Conservation (phyloP, 2,329 filamentous ascomycete genomes). For the Trichoderma lentiforme region DNA sequence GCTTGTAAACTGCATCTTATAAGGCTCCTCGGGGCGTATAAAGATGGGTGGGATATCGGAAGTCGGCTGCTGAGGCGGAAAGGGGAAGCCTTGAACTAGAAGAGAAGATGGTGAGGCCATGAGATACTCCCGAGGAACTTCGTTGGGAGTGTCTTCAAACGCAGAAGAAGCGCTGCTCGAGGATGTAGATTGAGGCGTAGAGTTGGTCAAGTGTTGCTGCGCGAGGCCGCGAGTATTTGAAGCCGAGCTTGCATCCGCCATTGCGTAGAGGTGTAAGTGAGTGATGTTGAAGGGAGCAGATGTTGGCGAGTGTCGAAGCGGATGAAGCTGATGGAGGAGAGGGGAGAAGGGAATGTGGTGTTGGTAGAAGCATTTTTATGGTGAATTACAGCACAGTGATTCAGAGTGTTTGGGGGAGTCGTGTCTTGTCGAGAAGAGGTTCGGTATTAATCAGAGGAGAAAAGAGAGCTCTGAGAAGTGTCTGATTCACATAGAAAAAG, state of each 20-base stretch:
- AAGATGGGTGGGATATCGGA: neutral
- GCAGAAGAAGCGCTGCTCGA: neutral
- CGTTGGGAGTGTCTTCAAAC: neutral
- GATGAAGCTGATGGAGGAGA: neutral
- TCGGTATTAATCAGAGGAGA: neutral
- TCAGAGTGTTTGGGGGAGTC: conserved; percentile 1
- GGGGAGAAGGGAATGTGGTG: neutral
- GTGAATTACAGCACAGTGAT: neutral
- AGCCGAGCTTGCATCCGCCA: neutral
- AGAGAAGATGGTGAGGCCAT: neutral
- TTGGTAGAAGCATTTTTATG: neutral
- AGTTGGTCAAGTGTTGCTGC: neutral
- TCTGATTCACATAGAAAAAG: neutral
- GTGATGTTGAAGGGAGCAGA: neutral
- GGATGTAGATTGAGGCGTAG: neutral
- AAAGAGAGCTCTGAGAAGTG: neutral
- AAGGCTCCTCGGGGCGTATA: neutral
- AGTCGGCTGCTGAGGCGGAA: neutral
- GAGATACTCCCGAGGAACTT: neutral
- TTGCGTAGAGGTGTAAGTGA: neutral
- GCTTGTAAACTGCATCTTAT: neutral
- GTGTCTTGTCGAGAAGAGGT: neutral
- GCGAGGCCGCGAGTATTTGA: neutral
- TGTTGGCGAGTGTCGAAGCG: neutral
- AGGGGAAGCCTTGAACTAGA: neutral